A percentile compares a stretch with the other conserved stretches of the same genome.
Conservation (phyloP, 345 rosid genomes). For the Eucalyptus sp. region DNA sequence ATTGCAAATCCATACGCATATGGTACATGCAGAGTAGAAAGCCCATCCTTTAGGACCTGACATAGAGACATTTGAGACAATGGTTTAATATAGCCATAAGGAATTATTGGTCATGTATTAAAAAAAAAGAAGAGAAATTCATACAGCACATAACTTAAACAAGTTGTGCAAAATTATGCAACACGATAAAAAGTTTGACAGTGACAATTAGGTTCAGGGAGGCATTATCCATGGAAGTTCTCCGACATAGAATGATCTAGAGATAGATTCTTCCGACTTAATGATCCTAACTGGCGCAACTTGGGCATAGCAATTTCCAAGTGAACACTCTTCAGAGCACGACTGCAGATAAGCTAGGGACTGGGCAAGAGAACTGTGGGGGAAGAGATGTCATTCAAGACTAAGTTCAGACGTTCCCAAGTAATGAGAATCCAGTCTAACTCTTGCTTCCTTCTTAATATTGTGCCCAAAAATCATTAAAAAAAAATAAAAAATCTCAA, state of each 20-base stretch:
- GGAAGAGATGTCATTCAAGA: not conserved
- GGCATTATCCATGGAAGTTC: not conserved
- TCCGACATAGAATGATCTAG: not conserved
- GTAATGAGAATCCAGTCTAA: not conserved
- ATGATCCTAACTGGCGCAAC: not conserved
- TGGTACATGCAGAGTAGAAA: conserved; percentile 65
- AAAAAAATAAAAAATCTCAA: not conserved
- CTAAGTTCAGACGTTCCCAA: not conserved
- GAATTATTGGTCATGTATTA: not conserved
- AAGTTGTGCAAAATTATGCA: not conserved
- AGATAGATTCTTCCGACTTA: not conserved
- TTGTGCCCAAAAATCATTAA: not conserved
- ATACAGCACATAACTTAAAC: not conserved
- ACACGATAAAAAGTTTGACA: not conserved
- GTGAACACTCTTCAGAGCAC: not conserved
- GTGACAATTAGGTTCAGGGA: not conserved
- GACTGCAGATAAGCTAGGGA: not conserved
- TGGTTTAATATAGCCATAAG: not conserved
- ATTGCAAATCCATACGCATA: conserved; percentile 92
- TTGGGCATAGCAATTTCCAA: not conserved
- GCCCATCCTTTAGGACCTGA: conserved; percentile 80
- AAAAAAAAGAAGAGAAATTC: not conserved
- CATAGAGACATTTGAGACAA: not conserved
- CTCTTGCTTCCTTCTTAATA: not conserved
- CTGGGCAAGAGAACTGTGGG: not conserved